Evolutionary conservation across 1,284 basidiomycete genomes (phyloP), one percentile per base, ranked within the genome.

Genomic region (Nidula niveotomentosa): DNA sequence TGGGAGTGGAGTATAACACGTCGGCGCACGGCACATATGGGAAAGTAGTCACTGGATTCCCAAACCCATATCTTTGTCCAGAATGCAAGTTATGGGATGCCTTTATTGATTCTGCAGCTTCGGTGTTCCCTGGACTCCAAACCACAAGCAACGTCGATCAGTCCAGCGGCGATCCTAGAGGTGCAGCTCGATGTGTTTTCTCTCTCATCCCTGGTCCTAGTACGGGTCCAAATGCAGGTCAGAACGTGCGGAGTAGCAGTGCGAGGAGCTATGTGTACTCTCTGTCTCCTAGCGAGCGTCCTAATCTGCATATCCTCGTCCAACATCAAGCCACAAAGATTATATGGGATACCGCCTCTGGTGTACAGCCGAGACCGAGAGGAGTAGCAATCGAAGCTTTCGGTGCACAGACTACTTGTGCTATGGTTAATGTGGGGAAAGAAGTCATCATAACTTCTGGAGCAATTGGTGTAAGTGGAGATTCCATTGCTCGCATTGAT

Each of bases 11-110:
- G 10, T 41, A 12, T 15, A 12, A 12, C 12, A 12, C 37, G 3
- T 12, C 10, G 8, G 59, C 44, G 8, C 59, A 60, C 23, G 58
- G 59, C 1, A 55, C 48, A n/a, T n/a, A 17, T 3, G 59, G 59
- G 13, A 36, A 55, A n/a, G 58, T 60, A 7, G 49, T 58, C 13
- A 53, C 56, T 49, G 59, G 59, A 50, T 60, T 57, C 45, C 59
- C 59, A 9, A 58, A 60, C n/a, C 59, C 59, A 33, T 60, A 60
- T 17, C 57, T 54, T 43, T 58, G 53, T n/a, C 43, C 57, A n/a
- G 43, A 49, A 10, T 41, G 35, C 6, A 44, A 44, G 9, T 41
- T 41, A 15, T 41, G 37, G 37, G 35, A 51, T 12, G 47, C 51
- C 7, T 13, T 56, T 2, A 37, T 56, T 17, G 2, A 35, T 13